phyloP scores from a whole-genome alignment of 2,329 filamentous ascomycete species.

The Botrytis galanthina region DNA sequence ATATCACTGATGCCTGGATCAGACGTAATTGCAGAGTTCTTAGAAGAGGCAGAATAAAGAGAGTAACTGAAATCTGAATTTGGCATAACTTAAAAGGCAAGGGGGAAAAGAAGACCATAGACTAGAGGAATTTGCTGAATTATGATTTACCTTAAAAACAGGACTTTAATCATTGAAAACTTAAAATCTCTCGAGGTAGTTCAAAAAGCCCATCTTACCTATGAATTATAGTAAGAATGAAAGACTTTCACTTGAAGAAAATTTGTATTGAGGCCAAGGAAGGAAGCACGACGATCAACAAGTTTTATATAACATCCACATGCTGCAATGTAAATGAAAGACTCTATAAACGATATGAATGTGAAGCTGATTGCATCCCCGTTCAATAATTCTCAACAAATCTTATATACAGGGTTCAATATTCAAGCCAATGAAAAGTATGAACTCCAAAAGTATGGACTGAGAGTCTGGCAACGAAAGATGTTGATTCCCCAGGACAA shows the following conservation, averaged over 20 bases:
- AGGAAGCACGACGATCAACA: not conserved
- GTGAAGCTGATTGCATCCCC: not conserved
- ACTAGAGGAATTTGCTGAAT: not conserved
- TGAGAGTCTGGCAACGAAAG: not conserved
- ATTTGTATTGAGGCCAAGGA: not conserved
- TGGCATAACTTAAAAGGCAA: not conserved
- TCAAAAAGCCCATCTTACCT: not conserved
- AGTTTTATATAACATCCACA: not conserved
- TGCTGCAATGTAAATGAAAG: not conserved
- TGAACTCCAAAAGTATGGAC: too few relatives aligned
- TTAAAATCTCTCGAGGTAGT: not conserved
- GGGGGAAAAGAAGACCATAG: not conserved
- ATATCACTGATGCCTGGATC: not conserved
- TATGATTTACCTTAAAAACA: not conserved
- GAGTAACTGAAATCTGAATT: not conserved
- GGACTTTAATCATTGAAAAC: not conserved
- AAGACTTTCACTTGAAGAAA: not conserved
- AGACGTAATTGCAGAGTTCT: not conserved
- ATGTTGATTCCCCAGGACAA: not conserved
- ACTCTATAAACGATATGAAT: not conserved
- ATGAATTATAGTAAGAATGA: not conserved
- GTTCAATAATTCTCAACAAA: not conserved
- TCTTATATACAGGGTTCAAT: not conserved
- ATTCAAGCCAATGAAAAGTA: not conserved
- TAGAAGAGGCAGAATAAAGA: not conserved